Evolutionary conservation across 1,139 yeast species (phyloP), one percentile per base, ranked within the genome.

Genomic region (Saccharomyces uvarum): DNA sequence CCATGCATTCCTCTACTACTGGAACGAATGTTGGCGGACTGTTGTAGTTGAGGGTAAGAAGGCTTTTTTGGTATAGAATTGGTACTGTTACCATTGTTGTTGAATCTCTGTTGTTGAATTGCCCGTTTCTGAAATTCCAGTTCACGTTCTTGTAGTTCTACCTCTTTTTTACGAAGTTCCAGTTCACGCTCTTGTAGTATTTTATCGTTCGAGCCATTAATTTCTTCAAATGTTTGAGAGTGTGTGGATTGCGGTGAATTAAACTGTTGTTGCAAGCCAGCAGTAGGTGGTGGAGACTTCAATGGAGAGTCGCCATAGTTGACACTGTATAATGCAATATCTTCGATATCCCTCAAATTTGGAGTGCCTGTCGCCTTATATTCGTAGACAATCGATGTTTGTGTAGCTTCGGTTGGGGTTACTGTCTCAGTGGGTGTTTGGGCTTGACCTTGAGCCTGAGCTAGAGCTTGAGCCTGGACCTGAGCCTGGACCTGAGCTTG

Each of bases 141-240:
- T 63, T 78, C 80, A 51, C 75, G 72, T 56, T 72, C 74, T 56
- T 71, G 66, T 60, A 78, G 65, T 31, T 76, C 75, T 55, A 76
- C 69, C 62, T 78, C 83, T 59, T 77, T 74, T 55, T 70, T 74
- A 58, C 74, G 73, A 50, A 78, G 67, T 59, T 77, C 81, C 50
- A 74, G 53, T 58, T 78, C 81, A 32, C 66, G 62, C 51, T 63
- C 66, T 49, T 64, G 62, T 51, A 67, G 48, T 1, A 60, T 33
- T 33, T 54, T 57, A 26, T 61, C 63, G 33, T 38, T 50, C 6
- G 48, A 24, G n/a, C 48, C 31, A 27, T 46, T 27, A 13, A 4
- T 6, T 5, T 46, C 48, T 24, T 13, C 31, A 26, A 26, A 38
- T 7, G n/a, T 38, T 19, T 48, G 50, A 4, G 50, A 48, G 11